Base-by-base conservation (phyloP, 2,329 filamentous ascomycete genomes). In the Dactylellina drechsleri region DNA sequence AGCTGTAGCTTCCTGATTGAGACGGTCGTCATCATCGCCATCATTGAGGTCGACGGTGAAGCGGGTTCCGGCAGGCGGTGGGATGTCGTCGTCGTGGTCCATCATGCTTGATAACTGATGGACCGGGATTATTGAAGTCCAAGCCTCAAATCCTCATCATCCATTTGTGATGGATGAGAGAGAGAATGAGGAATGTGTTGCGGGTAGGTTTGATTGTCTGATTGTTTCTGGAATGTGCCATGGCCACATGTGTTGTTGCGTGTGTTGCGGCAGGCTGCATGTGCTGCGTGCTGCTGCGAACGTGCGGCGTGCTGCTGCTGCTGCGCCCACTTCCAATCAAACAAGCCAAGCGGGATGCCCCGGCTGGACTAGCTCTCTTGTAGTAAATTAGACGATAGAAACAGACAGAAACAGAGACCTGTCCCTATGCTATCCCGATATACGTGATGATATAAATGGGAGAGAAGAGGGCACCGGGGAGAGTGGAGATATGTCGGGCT, bases 61-160 rank as follows among this genome's bases (percentile, higher is more conserved):
- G 12, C 70, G 64, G 28, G 70, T 74, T 43, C 70, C 70, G 15
- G 70, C 70, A 2, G 70, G 70, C 16, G 70, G 70, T 13, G 70
- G 62, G 43, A 56, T 47, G 8, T 62, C 56, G 43, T 64, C 64
- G 16, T 58, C n/a, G 12, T 49, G 20, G 36, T 54, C 18, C 8
- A 36, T 31, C 13, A 1, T n/a, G n/a, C 4, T 23, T 52, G n/a
- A 18, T 52, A 3, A 36, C 31, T 10, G 31, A 36, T 36, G 31
- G 31, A 36, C 31, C 31, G 6, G 6, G 10, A 10, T 23, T 23
- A 36, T 36, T 36, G 31, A 36, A 36, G 31, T 36, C 31, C 10
- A 10, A 36, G 31, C 31, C 31, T 36, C 31, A 36, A 7, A 36
- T 36, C 10, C 2, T 36, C 31, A 36, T 10, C 31, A 52, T 52